Conservation (phyloP, 2,329 filamentous ascomycete genomes). For the Xylaria sp. region DNA sequence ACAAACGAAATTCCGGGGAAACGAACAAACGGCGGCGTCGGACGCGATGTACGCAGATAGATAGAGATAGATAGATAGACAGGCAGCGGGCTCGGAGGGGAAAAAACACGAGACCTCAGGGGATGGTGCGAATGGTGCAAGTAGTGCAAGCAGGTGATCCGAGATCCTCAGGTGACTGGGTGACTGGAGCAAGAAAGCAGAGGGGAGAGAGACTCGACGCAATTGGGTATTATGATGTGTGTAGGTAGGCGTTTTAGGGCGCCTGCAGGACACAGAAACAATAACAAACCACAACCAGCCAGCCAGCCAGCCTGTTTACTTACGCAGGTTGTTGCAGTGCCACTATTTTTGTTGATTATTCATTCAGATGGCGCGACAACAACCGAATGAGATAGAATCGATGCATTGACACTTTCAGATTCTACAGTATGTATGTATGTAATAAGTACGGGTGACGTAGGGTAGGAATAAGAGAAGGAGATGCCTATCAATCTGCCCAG, state of each 20-base stretch:
- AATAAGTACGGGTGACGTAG: background rate
- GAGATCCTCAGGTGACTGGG: constrained; percentile 31
- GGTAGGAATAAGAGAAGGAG: background rate
- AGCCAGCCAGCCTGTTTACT: background rate
- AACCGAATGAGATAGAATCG: background rate
- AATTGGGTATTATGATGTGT: background rate
- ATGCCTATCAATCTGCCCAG: background rate
- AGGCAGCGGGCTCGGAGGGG: constrained; percentile 9
- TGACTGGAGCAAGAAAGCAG: constrained; percentile 18
- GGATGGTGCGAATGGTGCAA: constrained; percentile 2
- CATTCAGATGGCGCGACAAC: background rate
- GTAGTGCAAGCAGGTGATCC: constrained; percentile 31
- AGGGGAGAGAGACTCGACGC: background rate
- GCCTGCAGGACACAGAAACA: constrained; percentile 1
- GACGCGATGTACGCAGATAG: background rate
- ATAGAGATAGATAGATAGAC: background rate
- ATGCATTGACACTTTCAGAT: background rate
- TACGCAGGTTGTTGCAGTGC: background rate
- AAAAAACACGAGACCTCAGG: constrained; percentile 25
- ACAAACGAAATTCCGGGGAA: constrained; percentile 19
- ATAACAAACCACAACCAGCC: background rate
- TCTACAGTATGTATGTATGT: too few relatives aligned
- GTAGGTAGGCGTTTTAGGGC: constrained; percentile 2
- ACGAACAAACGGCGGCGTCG: constrained; percentile 6
- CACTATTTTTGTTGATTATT: background rate